Percentiles rank a stretch among this genome's conserved stretches.
Conservation (phyloP, 2,329 filamentous ascomycete genomes). For the Dothideomycetes sp. region DNA sequence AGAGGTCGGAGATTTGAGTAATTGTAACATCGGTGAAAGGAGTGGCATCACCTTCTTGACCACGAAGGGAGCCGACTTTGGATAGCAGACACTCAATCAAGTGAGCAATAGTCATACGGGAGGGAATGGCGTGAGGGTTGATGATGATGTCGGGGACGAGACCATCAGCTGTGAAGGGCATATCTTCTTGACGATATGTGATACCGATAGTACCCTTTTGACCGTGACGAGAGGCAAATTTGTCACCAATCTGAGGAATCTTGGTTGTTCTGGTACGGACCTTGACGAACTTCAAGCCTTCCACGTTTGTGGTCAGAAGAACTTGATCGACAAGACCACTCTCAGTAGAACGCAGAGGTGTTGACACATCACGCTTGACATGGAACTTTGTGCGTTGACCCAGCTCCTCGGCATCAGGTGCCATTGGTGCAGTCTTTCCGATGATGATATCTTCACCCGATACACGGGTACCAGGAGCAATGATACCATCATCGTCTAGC, state of each 20-base stretch:
- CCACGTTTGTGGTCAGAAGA: constrained; percentile 85
- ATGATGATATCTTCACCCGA: constrained; percentile 99
- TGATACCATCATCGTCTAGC: constrained; percentile 90
- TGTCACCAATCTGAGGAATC: constrained; percentile 96
- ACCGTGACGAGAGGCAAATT: constrained; percentile 97
- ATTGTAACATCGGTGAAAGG: constrained; percentile 98
- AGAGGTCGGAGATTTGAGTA: constrained; percentile 77
- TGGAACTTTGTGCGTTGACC: constrained; percentile 85
- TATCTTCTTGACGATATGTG: constrained; percentile 94
- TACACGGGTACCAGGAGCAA: constrained; percentile 86
- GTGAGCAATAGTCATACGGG: constrained; percentile 99
- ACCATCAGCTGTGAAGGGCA: constrained; percentile 92
- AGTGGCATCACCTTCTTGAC: constrained; percentile 92
- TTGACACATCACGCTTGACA: constrained; percentile 90
- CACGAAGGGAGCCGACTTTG: constrained; percentile 88
- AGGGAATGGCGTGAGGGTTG: constrained; percentile 98
- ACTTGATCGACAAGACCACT: constrained; percentile 95
- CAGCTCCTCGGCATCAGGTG: constrained; percentile 84
- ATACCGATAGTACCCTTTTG: constrained; percentile 99
- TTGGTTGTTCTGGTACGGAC: constrained; percentile 96
- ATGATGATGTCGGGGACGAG: constrained; percentile 94
- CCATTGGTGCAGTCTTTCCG: constrained; percentile 92
- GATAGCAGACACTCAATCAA: constrained; percentile 98
- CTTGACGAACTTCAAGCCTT: constrained; percentile 93
- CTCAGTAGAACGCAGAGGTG: constrained; percentile 86